Base-by-base conservation (phyloP, 2,329 filamentous ascomycete genomes). In the Nemania diffusa region DNA sequence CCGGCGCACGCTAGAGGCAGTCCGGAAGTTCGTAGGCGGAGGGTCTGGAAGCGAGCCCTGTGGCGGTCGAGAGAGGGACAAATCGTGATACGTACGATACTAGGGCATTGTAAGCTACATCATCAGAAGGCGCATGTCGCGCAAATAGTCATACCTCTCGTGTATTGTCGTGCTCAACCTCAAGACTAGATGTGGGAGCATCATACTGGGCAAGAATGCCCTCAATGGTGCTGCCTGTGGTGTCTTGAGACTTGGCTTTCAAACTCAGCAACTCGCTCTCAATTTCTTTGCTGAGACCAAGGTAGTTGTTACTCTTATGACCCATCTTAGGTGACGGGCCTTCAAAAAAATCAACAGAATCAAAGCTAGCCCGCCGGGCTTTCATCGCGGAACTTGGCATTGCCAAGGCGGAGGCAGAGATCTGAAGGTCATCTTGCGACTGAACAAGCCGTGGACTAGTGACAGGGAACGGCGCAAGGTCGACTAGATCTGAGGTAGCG, bases 131-230 rank as follows among this genome's bases (percentile, higher is more conserved):
- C 1, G 29, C 52, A 26, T 64, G 17, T 0, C 6, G 40, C 24
- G 1, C 20, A 5, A 22, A 63, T 53, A 17, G 48, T 56, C 37
- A 48, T 69, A 57, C 66, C 37, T 51, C 63, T 44, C 20, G 58
- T 37, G 29, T 46, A 63, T 34, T 52, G 59, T n/a, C 52, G 34
- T 57, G n/a, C 24, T 57, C 48, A 11, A n/a, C 17, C 27, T 66
- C 62, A 7, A 66, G n/a, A 44, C 52, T 62, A n/a, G 65, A 60
- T 27, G 44, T 40, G 22, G 22, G 13, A 22, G 13, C 48, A 48
- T 73, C 67, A 65, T 80, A 78, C 53, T 79, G 74, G 2, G 72
- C 73, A 58, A 79, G 74, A 13, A 80, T 77, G 15, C 71, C 73
- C 20, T 77, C 76, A 3, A 80, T 75, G 0, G 77, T 79, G 50